Evolutionary conservation across 495 filamentous ascomycete species (phyloP), one percentile per base, ranked within the genome.

Genomic region (Parachaetomium inaequale): DNA sequence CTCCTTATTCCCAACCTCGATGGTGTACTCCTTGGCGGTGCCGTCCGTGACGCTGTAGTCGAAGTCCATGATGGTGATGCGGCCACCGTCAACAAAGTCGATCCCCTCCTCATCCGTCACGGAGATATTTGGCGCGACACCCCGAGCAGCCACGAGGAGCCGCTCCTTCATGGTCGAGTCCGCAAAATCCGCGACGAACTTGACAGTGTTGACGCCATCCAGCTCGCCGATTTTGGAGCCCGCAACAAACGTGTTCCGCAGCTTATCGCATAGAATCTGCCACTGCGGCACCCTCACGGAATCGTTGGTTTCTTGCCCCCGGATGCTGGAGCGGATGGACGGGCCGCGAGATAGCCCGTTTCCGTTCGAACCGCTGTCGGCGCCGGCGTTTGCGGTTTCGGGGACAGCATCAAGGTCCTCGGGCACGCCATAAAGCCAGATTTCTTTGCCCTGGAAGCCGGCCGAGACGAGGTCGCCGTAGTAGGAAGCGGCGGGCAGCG

Each of bases 381-480:
- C 62, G 47, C 50, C 53, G 8, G 68, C 59, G 53, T 66, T 71
- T 6, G 68, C 55, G 7, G 56, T 31, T 36, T 80, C 78, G 15
- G 78, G 74, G 8, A 78, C 67, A 15, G 84, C 80, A 67, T 92
- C 88, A 15, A 93, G 74, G 61, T 87, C 84, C 64, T 87, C 85
- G 1, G 91, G 91, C 34, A 95, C 72, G 34, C 90, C 90, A 74
- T 93, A 93, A 4, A 94, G 67, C 88, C 89, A 94, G 6, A 95
- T 73, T 17, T 88, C 84, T 34, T 85, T 85, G 15, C 85, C 84
- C 53, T 85, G 78, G 65, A 92, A 93, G 17, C 89, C 90, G 50
- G 90, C 82, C 34, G 87, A 89, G 54, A 89, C 85, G 42, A 94
- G 81, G 55, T 92, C 87, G 8, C 90, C 90, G 46, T 82, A 75